Base-by-base conservation (phyloP, 1,284 basidiomycete genomes). In the Erythrobasidium hasegawianum region DNA sequence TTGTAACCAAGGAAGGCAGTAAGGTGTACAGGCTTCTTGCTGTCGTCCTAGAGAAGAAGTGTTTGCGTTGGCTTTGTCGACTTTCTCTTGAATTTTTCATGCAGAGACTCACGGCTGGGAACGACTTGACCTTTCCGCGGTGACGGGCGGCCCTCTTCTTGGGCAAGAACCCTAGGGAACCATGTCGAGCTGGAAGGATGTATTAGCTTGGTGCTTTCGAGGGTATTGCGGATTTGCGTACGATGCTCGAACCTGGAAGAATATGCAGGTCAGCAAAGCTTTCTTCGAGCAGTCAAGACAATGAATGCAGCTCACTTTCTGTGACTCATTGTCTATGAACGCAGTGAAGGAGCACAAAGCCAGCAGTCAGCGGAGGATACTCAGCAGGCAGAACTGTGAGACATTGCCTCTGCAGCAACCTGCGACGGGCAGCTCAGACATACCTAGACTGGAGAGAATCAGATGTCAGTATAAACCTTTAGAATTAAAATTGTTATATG, bases 1-100 rank as follows among this genome's bases (percentile, higher is more conserved):
- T 99, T 98, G 89, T 97, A 99, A 75, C 95, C 96, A 86, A 99
- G 87, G 79, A 89, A 83, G 74, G 96, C 96, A 76, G 96, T 99
- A 80, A 99, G 85, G 83, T 99, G 96, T 71, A 97, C 92, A 67
- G 91, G 93, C 83, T 97, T 97, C 86, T 94, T 97, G 80, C 92
- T 85, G 84, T 98, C 95, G 86, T 99, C 96, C 93, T 96, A 76
- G 59, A 74, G 29, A 40, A 50, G n/a, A 14, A 10, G 49, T 24
- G 16, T n/a, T n/a, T 57, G 26, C 43, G 50, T 33, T 33, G 26
- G 24, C 60, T 22, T 5, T 33, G 9, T 20, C n/a, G n/a, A 47
- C 10, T 43, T 18, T n/a, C n/a, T n/a, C 1, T 13, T 33, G 26
- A 22, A 33, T 40, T 60, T 47, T 29, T 40, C 20, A 38, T 43